A percentile compares a stretch with the other conserved stretches of the same genome.
Conservation (phyloP, 495 filamentous ascomycete genomes). For the Xylaria acuta region DNA sequence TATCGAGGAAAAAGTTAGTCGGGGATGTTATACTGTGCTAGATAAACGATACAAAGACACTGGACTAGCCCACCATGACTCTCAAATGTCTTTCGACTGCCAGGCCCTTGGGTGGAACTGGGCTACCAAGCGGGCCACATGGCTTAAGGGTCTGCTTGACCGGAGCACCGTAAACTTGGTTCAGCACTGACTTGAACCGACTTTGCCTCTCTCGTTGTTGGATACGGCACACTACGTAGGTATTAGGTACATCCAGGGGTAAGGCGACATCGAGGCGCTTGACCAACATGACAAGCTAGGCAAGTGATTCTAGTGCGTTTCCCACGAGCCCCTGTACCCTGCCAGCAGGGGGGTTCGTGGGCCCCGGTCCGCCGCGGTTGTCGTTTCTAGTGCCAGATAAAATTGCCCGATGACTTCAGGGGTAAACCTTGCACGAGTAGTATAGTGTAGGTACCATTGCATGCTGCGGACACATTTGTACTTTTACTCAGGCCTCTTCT, state of each 20-base stretch:
- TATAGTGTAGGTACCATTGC: constrained; percentile 16
- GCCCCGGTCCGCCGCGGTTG: constrained; percentile 14
- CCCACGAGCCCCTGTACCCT: constrained; percentile 1
- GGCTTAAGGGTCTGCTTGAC: constrained; percentile 15
- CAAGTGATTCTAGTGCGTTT: constrained; percentile 6
- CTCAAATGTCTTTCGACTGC: constrained; percentile 22
- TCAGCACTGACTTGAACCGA: neutral
- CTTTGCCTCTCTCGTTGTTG: constrained; percentile 11
- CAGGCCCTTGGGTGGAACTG: constrained; percentile 9
- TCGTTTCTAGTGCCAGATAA: constrained; percentile 24
- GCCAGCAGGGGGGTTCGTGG: constrained; percentile 5
- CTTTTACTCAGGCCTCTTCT: neutral
- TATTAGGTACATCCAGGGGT: constrained; percentile 11
- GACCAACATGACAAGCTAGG: constrained; percentile 17
- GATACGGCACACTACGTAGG: neutral
- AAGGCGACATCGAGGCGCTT: constrained; percentile 6
- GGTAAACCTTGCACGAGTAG: constrained; percentile 18
- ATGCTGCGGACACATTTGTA: constrained; percentile 11
- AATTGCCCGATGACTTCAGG: constrained; percentile 28
- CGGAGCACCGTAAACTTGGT: constrained; percentile 19
- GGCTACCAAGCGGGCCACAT: constrained; percentile 22
- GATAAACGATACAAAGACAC: neutral
- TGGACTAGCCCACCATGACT: constrained; percentile 20
- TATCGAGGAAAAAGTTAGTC: constrained; percentile 35
- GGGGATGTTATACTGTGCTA: constrained; percentile 4